Evolutionary conservation across 225 moss, liverwort and hornwort genomes (phyloP).

Genomic region (Pseudoscleropodium purum): DNA sequence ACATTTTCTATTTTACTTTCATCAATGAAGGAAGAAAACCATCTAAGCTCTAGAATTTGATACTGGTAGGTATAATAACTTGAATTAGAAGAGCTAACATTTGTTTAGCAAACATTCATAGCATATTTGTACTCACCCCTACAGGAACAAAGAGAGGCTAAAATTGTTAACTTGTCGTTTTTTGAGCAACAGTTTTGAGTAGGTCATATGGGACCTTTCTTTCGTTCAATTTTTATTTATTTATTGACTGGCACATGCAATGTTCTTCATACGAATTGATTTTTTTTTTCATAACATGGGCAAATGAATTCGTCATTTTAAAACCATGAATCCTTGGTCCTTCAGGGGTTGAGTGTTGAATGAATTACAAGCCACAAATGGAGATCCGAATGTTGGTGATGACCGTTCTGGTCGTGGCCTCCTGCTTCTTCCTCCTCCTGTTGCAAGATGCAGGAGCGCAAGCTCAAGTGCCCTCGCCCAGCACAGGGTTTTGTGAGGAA

Average conservation of each 20-base stretch:
- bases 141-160: too few relatives aligned
- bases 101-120: background rate
- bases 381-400: background rate
- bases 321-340: background rate
- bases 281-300: background rate
- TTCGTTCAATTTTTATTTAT: background rate
- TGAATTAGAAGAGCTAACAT: background rate
- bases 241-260: background rate
- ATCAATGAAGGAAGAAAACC: too few relatives aligned
- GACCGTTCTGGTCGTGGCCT: background rate
- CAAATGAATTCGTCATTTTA: background rate
- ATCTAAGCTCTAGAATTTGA: background rate
- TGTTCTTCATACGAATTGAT: background rate
- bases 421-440: background rate
- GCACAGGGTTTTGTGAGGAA: slow-evolving; percentile 33
- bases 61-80: background rate
- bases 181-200: background rate
- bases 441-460: background rate
- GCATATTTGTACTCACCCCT: background rate
- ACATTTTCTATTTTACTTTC: background rate
- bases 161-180: background rate
- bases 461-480: background rate
- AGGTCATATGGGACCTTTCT: background rate
- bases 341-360: background rate
- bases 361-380: background rate